Percentiles rank a stretch among this genome's conserved stretches.
These are phyloP conservation scores for Penicillium ochrochloron DNA, from an alignment of 495 filamentous ascomycete genomes.

Conservation along the genomic window DNA sequence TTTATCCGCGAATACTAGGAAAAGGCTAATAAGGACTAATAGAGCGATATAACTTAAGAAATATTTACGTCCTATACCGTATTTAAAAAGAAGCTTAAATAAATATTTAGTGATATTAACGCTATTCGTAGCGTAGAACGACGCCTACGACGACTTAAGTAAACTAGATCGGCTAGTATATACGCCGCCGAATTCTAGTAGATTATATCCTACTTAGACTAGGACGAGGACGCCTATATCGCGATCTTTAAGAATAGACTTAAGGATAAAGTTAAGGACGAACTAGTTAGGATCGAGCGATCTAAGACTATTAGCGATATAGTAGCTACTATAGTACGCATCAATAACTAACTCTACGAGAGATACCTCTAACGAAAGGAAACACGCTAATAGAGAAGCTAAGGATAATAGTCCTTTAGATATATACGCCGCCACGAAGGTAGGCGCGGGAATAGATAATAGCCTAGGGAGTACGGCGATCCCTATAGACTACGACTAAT, in stretches of 20 bases:
- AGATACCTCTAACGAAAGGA: too few relatives aligned
- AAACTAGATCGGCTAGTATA: not conserved
- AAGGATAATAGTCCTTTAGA: not conserved
- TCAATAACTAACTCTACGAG: too few relatives aligned
- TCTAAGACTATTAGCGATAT: too few relatives aligned
- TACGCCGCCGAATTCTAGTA: not conserved
- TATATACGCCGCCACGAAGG: not conserved
- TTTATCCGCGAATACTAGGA: not conserved
- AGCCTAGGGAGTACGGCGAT: not conserved
- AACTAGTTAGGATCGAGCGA: too few relatives aligned
- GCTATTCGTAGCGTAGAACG: too few relatives aligned
- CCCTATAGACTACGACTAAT: not conserved
- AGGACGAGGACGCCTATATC: not conserved
- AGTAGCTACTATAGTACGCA: too few relatives aligned
- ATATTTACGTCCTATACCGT: not conserved
- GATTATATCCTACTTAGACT: not conserved
- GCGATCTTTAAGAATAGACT: too few relatives aligned
- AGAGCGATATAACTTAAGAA: too few relatives aligned
- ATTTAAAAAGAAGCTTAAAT: not conserved
- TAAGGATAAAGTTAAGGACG: too few relatives aligned
- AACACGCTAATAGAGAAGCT: not conserved
- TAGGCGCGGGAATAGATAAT: too few relatives aligned
- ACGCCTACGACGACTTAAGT: too few relatives aligned
- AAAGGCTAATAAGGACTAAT: not conserved
- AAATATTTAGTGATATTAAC: not conserved